A percentile compares a stretch with the other conserved stretches of the same genome.
phyloP scores from a whole-genome alignment of 2,329 filamentous ascomycete species.

The Alternaria novae-zelandiae region DNA sequence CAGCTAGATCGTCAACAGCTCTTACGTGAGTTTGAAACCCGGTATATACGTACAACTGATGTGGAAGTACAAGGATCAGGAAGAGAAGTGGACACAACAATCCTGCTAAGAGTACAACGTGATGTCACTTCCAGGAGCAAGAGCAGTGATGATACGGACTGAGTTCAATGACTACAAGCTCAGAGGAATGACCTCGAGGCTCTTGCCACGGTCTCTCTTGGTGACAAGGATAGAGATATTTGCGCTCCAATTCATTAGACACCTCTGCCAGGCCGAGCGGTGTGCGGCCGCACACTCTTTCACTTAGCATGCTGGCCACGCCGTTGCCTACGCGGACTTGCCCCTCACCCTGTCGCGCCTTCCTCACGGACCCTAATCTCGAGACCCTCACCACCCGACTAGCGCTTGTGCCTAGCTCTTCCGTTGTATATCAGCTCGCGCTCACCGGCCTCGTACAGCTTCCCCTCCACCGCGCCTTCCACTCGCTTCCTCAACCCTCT shows the following conservation, averaged over 20 bases:
- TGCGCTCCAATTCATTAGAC: neutral
- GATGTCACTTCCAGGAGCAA: neutral
- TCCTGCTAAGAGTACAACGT: neutral
- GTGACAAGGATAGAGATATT: neutral
- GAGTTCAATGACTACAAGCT: neutral
- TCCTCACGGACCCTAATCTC: neutral
- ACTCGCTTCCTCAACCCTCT: neutral
- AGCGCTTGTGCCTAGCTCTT: neutral
- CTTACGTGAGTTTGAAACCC: neutral
- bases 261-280: neutral
- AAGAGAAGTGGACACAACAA: neutral
- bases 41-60: neutral
- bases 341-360: neutral
- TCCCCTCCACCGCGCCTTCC: neutral
- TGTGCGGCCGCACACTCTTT: neutral
- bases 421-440: neutral
- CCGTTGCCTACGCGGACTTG: neutral
- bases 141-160: neutral
- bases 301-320: neutral
- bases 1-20: neutral
- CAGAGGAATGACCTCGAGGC: neutral
- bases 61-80: neutral
- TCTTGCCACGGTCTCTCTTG: neutral
- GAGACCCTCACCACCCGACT: neutral
- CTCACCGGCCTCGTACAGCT: neutral